These are phyloP conservation scores for Albatrellus ellisii DNA, from an alignment of 768 basidiomycete species.

Conservation along the genomic window DNA sequence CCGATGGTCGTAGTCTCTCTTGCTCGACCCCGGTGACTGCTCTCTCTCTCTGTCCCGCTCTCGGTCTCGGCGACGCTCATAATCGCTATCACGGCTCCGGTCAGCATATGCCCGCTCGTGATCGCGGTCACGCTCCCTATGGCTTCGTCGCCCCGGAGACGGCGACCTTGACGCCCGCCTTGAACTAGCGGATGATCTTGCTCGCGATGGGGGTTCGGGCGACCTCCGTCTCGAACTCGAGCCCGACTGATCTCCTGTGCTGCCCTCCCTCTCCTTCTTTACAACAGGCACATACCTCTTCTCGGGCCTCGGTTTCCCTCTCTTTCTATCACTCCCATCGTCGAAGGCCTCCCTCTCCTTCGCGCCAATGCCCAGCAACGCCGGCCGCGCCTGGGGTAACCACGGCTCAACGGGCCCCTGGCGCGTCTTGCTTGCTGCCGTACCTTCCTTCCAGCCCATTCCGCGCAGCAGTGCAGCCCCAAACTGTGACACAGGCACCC, in stretches of 20 bases:
- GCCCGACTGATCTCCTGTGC: constrained; percentile 2
- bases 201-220: not conserved
- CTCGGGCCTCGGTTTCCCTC: constrained; percentile 37
- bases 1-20: constrained; percentile 3
- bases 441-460: constrained; percentile 92
- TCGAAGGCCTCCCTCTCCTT: constrained; percentile 71
- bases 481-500: constrained; percentile 86
- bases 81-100: not conserved
- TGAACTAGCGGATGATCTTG: not conserved
- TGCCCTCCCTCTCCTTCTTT: constrained; percentile 35
- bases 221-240: not conserved
- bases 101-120: not conserved
- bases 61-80: constrained; percentile 8
- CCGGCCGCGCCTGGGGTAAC: constrained; percentile 70
- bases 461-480: constrained; percentile 88
- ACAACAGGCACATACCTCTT: constrained; percentile 77
- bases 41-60: constrained; percentile 14
- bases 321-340: constrained; percentile 43
- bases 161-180: not conserved
- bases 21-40: constrained; percentile 5
- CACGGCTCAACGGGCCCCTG: constrained; percentile 62
- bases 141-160: not conserved
- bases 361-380: constrained; percentile 86
- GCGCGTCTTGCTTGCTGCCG: constrained; percentile 44
- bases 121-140: not conserved